Conservation (phyloP, 495 filamentous ascomycete genomes). For the Xylaria telfairii region DNA sequence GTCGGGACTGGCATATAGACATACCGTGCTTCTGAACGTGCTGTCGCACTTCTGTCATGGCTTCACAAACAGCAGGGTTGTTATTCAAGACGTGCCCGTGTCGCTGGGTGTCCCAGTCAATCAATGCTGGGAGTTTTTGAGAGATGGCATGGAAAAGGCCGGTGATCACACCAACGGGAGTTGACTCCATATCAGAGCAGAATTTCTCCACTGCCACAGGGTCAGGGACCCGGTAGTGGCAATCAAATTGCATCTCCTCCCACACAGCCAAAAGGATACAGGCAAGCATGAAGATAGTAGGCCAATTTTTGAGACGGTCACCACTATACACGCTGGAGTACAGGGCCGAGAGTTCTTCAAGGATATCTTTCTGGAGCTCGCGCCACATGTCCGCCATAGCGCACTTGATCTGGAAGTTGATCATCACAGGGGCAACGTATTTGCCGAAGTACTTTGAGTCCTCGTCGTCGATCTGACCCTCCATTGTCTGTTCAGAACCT, state of each 20-base stretch:
- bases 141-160: conserved; percentile 95
- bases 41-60: conserved; percentile 89
- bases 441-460: conserved; percentile 83
- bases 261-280: conserved; percentile 89
- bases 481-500: conserved; percentile 75
- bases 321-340: conserved; percentile 94
- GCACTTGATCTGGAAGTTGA: conserved; percentile 97
- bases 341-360: conserved; percentile 86
- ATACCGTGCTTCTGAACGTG: conserved; percentile 88
- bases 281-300: conserved; percentile 93
- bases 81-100: conserved; percentile 87
- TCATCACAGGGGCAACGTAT: conserved; percentile 91
- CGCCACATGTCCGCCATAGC: conserved; percentile 96
- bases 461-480: conserved; percentile 79
- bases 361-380: conserved; percentile 89
- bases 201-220: conserved; percentile 84
- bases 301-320: conserved; percentile 95
- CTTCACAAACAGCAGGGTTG: conserved; percentile 87
- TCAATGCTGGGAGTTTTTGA: conserved; percentile 86
- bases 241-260: conserved; percentile 98
- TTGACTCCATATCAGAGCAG: conserved; percentile 92
- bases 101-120: conserved; percentile 87
- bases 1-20: neutral
- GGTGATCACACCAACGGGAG: conserved; percentile 91
- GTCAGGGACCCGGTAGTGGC: conserved; percentile 88